Evolutionary conservation across 495 filamentous ascomycete species (phyloP).

Genomic region (Mycothermus thermophilus): DNA sequence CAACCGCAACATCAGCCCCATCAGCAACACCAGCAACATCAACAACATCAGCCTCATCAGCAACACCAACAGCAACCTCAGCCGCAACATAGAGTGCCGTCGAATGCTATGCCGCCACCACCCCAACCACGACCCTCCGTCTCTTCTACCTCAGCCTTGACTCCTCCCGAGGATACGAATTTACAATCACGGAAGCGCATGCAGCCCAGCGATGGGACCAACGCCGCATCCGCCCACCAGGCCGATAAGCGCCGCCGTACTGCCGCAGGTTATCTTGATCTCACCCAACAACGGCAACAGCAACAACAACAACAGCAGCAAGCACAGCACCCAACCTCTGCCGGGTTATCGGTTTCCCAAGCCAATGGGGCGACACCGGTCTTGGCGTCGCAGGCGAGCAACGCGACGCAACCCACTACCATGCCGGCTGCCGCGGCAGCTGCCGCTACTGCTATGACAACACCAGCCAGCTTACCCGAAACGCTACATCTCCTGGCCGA

Average conservation of each 20-base stretch:
- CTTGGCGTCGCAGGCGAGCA: too few relatives aligned
- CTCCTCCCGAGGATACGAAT: constrained; percentile 34
- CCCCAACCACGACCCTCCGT: constrained; percentile 20
- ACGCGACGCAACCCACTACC: background rate
- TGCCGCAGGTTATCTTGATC: constrained; percentile 12
- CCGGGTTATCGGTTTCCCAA: too few relatives aligned
- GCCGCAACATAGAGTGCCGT: constrained; percentile 6
- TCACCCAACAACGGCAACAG: constrained; percentile 9
- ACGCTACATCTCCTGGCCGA: constrained; percentile 19
- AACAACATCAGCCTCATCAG: too few relatives aligned
- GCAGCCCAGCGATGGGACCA: constrained; percentile 10
- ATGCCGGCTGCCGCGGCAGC: background rate
- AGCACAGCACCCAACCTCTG: background rate
- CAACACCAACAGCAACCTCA: constrained; percentile 5
- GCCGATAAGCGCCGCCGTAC: constrained; percentile 33
- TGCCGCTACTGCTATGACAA: constrained; percentile 1
- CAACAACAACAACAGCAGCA: constrained; percentile 5
- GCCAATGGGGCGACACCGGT: too few relatives aligned
- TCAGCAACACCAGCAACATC: too few relatives aligned
- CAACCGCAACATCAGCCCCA: background rate
- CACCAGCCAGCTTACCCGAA: constrained; percentile 9
- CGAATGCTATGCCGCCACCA: constrained; percentile 16
- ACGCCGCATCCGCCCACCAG: constrained; percentile 1
- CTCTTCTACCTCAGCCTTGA: constrained; percentile 28
- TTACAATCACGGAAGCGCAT: constrained; percentile 23